These are phyloP conservation scores for Triticum turgidum DNA, from an alignment of 176 grass and related monocot genomes.

Conservation along the genomic window DNA sequence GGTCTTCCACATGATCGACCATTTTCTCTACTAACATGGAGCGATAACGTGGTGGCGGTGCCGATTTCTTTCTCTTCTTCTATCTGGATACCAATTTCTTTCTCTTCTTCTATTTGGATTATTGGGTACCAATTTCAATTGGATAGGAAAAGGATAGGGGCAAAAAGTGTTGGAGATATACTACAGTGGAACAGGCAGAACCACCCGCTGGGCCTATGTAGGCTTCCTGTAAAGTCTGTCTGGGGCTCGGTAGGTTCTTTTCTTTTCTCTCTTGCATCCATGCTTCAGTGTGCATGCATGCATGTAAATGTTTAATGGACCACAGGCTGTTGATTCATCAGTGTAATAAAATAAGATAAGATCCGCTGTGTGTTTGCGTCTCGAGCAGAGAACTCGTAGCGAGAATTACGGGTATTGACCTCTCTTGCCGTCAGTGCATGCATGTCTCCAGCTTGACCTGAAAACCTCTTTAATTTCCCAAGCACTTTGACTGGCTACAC, in stretches of 20 bases:
- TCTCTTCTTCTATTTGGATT: conserved; percentile 12
- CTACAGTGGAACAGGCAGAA: conserved; percentile 1
- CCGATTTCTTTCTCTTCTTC: conserved; percentile 6
- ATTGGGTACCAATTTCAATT: background rate
- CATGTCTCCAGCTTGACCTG: conserved; percentile 31
- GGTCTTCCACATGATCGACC: conserved; percentile 92
- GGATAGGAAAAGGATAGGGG: background rate
- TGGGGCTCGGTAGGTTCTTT: conserved; percentile 15
- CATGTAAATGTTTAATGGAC: background rate
- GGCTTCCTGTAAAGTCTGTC: conserved; percentile 8
- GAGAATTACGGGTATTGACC: conserved; percentile 42
- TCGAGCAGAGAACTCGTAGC: conserved; percentile 29
- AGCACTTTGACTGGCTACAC: conserved; percentile 10
- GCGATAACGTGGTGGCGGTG: background rate
- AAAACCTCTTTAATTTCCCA: conserved; percentile 21
- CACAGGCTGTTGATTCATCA: background rate
- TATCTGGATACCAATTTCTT: background rate
- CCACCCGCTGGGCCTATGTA: background rate
- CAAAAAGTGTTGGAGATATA: background rate
- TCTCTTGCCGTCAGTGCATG: conserved; percentile 27
- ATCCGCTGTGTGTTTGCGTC: background rate
- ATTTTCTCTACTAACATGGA: conserved; percentile 57
- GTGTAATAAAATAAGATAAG: background rate
- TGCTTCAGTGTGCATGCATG: conserved; percentile 12
- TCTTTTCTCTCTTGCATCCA: background rate